Percentiles rank a stretch among this genome's conserved stretches.
Evolutionary conservation across 2,329 filamentous ascomycete species (phyloP).

Genomic region (Aureobasidium sp.): DNA sequence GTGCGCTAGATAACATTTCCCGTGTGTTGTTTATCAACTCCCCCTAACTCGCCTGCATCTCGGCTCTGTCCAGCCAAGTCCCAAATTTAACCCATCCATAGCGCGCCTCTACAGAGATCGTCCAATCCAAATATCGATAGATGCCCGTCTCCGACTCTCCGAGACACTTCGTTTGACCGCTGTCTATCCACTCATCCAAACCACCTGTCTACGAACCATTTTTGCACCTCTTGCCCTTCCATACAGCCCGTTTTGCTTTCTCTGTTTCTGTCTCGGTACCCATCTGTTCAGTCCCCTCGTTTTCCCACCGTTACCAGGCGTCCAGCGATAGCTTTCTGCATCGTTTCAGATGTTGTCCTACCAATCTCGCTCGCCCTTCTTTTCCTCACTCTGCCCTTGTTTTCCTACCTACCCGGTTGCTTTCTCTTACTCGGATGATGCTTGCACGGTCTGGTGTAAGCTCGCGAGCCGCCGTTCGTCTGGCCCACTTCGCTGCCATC

Average conservation of each 20-base stretch:
- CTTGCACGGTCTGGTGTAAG: neutral
- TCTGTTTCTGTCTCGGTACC: constrained; percentile 1
- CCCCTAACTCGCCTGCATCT: constrained; percentile 7
- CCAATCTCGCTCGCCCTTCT: constrained; percentile 7
- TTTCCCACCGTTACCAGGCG: constrained; percentile 7
- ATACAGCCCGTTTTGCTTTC: neutral
- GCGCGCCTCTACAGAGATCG: constrained; percentile 1
- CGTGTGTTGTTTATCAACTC: neutral
- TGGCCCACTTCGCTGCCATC: constrained; percentile 4
- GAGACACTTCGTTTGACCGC: neutral
- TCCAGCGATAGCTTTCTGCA: constrained; percentile 9
- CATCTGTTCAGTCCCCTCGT: neutral
- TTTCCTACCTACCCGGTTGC: neutral
- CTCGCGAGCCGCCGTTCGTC: constrained; percentile 7
- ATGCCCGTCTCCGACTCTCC: neutral
- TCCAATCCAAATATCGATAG: neutral
- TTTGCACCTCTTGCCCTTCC: neutral
- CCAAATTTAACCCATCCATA: constrained; percentile 4
- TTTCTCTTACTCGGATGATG: neutral
- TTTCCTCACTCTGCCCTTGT: neutral
- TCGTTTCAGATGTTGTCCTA: constrained; percentile 9
- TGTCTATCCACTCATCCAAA: neutral
- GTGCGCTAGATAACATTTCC: neutral
- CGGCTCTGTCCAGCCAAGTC: constrained; percentile 3
- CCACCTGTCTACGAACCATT: neutral